A percentile compares a stretch with the other conserved stretches of the same genome.
Conservation (phyloP, 768 basidiomycete species). For the Sporobolomyces pararoseus region DNA sequence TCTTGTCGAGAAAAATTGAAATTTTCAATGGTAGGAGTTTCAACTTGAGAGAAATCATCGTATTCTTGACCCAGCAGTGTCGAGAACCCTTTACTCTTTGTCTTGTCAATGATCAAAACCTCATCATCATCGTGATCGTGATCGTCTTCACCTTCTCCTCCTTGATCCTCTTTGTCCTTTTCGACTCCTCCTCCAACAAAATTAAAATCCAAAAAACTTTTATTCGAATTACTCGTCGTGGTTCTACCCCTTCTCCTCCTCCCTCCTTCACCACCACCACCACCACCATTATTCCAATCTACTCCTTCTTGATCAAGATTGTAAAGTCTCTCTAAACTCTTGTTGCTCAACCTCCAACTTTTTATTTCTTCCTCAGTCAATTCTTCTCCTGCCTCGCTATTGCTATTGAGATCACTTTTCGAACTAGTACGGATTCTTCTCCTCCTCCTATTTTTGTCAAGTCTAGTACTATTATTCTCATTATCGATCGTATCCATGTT, state of each 20-base stretch:
- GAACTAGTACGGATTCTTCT: not conserved
- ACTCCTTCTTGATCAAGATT: not conserved
- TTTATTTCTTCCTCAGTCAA: constrained; percentile 15
- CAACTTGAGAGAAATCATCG: constrained; percentile 1
- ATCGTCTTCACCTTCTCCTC: not conserved
- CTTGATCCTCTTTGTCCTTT: not conserved
- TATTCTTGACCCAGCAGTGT: not conserved
- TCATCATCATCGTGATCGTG: constrained; percentile 5
- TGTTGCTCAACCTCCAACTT: constrained; percentile 3
- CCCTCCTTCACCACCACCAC: not conserved
- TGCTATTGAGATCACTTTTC: no score
- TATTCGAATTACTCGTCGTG: no score
- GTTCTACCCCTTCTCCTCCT: no score
- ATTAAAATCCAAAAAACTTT: not conserved
- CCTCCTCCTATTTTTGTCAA: not conserved
- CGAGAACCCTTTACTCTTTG: constrained; percentile 13
- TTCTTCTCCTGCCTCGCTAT: constrained; percentile 15
- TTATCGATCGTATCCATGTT: not conserved
- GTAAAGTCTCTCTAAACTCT: not conserved
- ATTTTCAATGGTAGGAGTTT: not conserved
- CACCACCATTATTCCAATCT: not conserved
- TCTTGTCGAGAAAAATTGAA: no score
- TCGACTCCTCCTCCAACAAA: no score
- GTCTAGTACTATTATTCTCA: no score
- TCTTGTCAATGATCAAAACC: constrained; percentile 11